Evolutionary conservation across 192 early-diverging fungal genomes (phyloP).

Genomic region (Umbelopsis sp.): DNA sequence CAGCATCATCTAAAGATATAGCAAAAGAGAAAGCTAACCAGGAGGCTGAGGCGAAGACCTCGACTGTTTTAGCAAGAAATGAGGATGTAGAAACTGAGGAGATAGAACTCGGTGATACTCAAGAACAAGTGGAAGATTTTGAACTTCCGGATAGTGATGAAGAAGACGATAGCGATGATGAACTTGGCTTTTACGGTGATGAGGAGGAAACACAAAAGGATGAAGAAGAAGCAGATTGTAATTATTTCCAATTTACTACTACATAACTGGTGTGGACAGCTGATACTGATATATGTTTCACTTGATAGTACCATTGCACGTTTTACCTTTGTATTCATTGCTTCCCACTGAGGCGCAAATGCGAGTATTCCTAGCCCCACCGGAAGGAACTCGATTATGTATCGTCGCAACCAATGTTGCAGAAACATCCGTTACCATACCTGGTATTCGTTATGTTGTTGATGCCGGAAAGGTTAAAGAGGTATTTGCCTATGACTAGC

Average conservation of each 20-base stretch:
- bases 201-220: slow-evolving; percentile 66
- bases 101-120: slow-evolving; percentile 57
- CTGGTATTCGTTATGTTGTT: slow-evolving; percentile 93
- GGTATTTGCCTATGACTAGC: slow-evolving; percentile 14
- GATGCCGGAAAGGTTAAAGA: slow-evolving; percentile 96
- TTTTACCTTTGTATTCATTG: slow-evolving; percentile 97
- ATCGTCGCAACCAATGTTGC: slow-evolving; percentile 98
- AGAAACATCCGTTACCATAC: slow-evolving; percentile 98
- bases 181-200: slow-evolving; percentile 69
- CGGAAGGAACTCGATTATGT: slow-evolving; percentile 85
- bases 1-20: slow-evolving; percentile 37
- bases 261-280: too few relatives aligned
- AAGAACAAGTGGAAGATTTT: slow-evolving; percentile 13
- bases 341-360: slow-evolving; percentile 91
- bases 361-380: slow-evolving; percentile 87
- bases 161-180: slow-evolving; percentile 63
- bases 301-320: slow-evolving; percentile 70
- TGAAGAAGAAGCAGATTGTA: slow-evolving; percentile 20
- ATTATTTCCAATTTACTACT: background rate
- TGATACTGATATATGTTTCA: background rate
- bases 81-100: slow-evolving; percentile 65
- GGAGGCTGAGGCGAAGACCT: slow-evolving; percentile 23
- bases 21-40: slow-evolving; percentile 30
- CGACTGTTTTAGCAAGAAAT: slow-evolving; percentile 35
- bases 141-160: slow-evolving; percentile 24